These are phyloP conservation scores for Phoma sp. DNA, from an alignment of 2,329 filamentous ascomycete genomes.

Conservation along the genomic window DNA sequence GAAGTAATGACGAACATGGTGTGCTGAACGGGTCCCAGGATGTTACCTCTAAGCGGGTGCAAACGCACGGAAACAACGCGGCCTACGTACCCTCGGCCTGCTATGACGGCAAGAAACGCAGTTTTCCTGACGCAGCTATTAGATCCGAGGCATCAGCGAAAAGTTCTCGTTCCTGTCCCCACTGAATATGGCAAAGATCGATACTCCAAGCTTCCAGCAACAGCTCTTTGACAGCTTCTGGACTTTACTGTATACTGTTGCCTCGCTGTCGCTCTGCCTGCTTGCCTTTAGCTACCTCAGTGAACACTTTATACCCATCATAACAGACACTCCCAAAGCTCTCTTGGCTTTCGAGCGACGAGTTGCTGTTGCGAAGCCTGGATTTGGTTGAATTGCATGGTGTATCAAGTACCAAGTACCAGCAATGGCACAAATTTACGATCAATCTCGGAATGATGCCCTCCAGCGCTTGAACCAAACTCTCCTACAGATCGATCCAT, in stretches of 20 bases:
- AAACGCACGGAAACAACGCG: constrained; percentile 15
- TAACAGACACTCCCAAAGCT: constrained; percentile 4
- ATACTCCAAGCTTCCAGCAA: constrained; percentile 12
- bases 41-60: constrained; percentile 15
- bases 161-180: constrained; percentile 10
- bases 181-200: constrained; percentile 22
- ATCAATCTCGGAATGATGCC: constrained; percentile 38
- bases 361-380: neutral
- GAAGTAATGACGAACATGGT: constrained; percentile 19
- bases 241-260: constrained; percentile 28
- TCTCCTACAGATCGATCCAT: constrained; percentile 48
- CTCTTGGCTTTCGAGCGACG: neutral
- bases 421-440: constrained; percentile 37
- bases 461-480: constrained; percentile 48
- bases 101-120: constrained; percentile 13
- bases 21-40: constrained; percentile 12
- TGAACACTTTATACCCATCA: constrained; percentile 19
- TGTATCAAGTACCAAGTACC: neutral
- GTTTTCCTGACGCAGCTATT: constrained; percentile 19
- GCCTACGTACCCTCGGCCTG: constrained; percentile 12
- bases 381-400: neutral
- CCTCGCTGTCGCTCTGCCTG: constrained; percentile 25
- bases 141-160: constrained; percentile 49
- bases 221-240: constrained; percentile 27
- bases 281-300: constrained; percentile 23